A percentile compares a stretch with the other conserved stretches of the same genome.
Conservation (phyloP, 345 rosid genomes). For the Hypericum androsaemum region DNA sequence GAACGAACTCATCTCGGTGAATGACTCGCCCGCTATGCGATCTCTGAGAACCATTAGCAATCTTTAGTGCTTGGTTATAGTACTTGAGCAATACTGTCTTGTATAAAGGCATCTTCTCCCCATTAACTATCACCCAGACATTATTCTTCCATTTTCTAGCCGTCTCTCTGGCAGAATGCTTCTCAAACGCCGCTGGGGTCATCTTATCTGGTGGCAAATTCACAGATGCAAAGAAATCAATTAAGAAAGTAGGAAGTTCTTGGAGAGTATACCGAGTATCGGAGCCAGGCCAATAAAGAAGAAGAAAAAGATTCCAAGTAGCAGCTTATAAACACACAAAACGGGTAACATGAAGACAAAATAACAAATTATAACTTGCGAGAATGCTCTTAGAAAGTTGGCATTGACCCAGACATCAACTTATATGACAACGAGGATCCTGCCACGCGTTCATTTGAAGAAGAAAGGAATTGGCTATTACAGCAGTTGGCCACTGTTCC, state of each 20-base stretch:
- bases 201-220: slow-evolving; percentile 53
- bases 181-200: slow-evolving; percentile 99
- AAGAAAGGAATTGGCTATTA: too few relatives aligned
- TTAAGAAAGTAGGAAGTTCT: neutral
- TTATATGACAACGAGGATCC: too few relatives aligned
- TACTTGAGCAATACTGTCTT: slow-evolving; percentile 87
- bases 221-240: slow-evolving; percentile 20
- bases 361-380: too few relatives aligned
- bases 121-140: slow-evolving; percentile 84
- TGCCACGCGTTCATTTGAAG: too few relatives aligned
- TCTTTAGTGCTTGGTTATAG: slow-evolving; percentile 67
- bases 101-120: slow-evolving; percentile 86
- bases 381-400: too few relatives aligned
- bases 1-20: slow-evolving; percentile 82
- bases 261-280: neutral
- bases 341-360: too few relatives aligned
- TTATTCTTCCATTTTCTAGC: slow-evolving; percentile 99
- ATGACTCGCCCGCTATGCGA: slow-evolving; percentile 55
- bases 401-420: too few relatives aligned
- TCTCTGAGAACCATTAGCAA: slow-evolving; percentile 51
- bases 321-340: too few relatives aligned
- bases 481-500: too few relatives aligned
- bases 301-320: too few relatives aligned
- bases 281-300: too few relatives aligned
- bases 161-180: slow-evolving; percentile 99